A percentile compares a stretch with the other conserved stretches of the same genome.
Conservation (phyloP, 2,329 filamentous ascomycete genomes). For the Aspergillus fumigatiaffinis region DNA sequence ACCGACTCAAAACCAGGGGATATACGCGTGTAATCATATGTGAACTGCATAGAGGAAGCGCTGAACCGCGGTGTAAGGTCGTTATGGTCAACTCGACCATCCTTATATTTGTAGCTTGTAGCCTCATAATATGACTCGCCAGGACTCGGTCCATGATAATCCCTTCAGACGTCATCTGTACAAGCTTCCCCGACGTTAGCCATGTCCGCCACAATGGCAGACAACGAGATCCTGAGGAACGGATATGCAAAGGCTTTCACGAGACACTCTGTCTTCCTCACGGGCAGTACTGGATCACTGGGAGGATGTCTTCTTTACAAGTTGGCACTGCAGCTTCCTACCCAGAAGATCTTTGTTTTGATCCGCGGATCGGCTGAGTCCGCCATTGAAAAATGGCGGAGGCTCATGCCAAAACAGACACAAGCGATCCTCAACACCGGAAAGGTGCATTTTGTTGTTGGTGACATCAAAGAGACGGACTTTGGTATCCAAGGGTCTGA, state of each 20-base stretch:
- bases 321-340: constrained; percentile 29
- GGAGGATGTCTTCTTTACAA: constrained; percentile 34
- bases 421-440: constrained; percentile 21
- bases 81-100: background rate
- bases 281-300: constrained; percentile 29
- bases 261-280: constrained; percentile 27
- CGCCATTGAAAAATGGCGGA: constrained; percentile 27
- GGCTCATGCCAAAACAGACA: constrained; percentile 26
- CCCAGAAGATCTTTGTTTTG: constrained; percentile 27
- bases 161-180: background rate
- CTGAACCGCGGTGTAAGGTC: background rate
- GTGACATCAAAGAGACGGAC: constrained; percentile 23
- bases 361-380: constrained; percentile 20
- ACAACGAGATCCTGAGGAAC: constrained; percentile 18
- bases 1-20: background rate
- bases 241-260: constrained; percentile 26
- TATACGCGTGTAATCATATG: background rate
- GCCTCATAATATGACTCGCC: background rate
- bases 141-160: background rate
- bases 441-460: constrained; percentile 27
- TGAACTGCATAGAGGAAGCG: background rate
- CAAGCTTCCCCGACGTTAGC: background rate
- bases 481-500: constrained; percentile 20
- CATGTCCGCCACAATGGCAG: constrained; percentile 7
- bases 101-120: background rate